Evolutionary conservation across 495 filamentous ascomycete species (phyloP).

Genomic region (Hypoxylon lienhwacheense): DNA sequence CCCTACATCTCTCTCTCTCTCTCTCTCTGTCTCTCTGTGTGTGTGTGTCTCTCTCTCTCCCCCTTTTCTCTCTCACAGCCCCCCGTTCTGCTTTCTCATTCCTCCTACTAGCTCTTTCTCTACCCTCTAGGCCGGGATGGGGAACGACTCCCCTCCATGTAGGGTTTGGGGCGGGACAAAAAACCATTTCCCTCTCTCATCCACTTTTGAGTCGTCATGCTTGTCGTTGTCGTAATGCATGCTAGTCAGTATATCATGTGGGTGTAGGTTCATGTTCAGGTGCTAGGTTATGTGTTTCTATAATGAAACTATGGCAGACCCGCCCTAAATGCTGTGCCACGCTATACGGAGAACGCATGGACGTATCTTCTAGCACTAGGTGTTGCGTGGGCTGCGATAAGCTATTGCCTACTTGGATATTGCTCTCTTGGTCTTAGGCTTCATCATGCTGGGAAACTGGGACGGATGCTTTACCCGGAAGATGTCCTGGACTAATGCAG

Average conservation of each 20-base stretch:
- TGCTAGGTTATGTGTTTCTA: constrained; percentile 8
- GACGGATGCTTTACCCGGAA: not conserved
- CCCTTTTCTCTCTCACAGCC: too few species aligned
- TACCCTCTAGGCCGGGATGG: too few species aligned
- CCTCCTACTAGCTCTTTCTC: too few species aligned
- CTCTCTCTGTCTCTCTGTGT: not conserved
- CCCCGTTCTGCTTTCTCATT: too few species aligned
- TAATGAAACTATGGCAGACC: constrained; percentile 10
- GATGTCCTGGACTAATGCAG: not conserved
- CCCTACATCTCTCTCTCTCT: not conserved
- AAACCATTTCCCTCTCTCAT: too few species aligned
- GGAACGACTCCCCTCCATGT: too few species aligned
- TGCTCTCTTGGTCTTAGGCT: not conserved
- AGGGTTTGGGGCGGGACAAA: too few species aligned
- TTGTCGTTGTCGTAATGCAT: constrained; percentile 10
- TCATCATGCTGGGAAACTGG: not conserved
- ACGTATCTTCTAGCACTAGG: not conserved
- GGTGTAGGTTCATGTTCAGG: constrained; percentile 4
- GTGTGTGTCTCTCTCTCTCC: too few species aligned
- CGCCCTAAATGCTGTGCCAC: not conserved
- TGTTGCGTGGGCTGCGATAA: not conserved
- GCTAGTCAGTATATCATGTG: constrained; percentile 3
- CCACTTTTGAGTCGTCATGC: not conserved
- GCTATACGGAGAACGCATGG: not conserved
- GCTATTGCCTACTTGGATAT: not conserved